phyloP scores from a whole-genome alignment of 2,329 filamentous ascomycete species.

The Hyphodiscus sp. region DNA sequence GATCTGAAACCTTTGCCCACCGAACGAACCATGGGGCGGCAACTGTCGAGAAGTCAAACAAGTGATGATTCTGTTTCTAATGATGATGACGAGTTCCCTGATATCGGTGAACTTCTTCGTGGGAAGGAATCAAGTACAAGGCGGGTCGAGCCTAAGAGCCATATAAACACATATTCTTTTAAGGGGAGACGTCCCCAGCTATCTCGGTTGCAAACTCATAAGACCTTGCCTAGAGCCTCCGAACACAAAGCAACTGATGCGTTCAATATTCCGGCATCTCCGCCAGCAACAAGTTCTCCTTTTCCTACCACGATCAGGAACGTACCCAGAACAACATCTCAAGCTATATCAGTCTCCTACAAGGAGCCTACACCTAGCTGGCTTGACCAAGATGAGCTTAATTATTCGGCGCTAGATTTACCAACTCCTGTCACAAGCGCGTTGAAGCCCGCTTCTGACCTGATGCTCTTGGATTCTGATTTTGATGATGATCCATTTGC shows the following conservation, averaged over 20 bases:
- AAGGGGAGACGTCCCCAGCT: constrained; percentile 23
- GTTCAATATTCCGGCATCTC: constrained; percentile 35
- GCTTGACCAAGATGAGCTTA: constrained; percentile 6
- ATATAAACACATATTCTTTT: constrained; percentile 17
- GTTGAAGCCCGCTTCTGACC: constrained; percentile 11
- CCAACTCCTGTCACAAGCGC: constrained; percentile 28
- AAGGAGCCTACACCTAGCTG: constrained; percentile 12
- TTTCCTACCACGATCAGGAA: constrained; percentile 6
- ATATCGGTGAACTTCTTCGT: constrained; percentile 22
- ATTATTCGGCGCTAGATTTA: constrained; percentile 10
- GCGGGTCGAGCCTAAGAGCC: constrained; percentile 1
- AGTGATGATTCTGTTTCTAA: background rate
- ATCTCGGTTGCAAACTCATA: constrained; percentile 17
- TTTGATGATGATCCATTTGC: constrained; percentile 23
- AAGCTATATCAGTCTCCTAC: constrained; percentile 15
- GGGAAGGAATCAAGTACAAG: background rate
- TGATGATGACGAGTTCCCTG: constrained; percentile 24
- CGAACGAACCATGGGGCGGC: background rate
- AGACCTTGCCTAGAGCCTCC: background rate
- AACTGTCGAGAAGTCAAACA: background rate
- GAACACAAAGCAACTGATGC: constrained; percentile 13
- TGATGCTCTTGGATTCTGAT: constrained; percentile 15
- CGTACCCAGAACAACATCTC: constrained; percentile 8
- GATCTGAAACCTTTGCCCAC: constrained; percentile 10
- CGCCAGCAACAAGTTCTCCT: constrained; percentile 34